Base-by-base conservation (phyloP, 2,329 filamentous ascomycete genomes). In the Colletotrichum neosansevieriae region DNA sequence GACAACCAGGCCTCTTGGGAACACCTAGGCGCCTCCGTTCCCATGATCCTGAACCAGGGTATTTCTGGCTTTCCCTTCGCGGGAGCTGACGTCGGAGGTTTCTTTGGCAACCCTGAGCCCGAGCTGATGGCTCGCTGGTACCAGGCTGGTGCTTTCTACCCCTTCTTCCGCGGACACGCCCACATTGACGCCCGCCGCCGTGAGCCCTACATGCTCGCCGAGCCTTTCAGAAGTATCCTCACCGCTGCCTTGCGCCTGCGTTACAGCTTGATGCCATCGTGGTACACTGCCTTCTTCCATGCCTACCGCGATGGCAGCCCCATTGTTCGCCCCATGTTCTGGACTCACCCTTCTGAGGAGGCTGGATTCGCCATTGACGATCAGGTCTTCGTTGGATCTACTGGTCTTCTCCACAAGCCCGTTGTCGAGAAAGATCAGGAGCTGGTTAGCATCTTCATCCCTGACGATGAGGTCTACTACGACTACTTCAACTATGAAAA, bases 261-360 rank as follows among this genome's bases (percentile, higher is more conserved):
- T 58, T 99, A 99, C 80, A 89, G 91, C 71, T 86, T 99, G 40
- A 86, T 99, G 45, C 96, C 96, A 32, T 89, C 93, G 1, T 98
- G 94, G 94, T 99, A 99, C 79, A 98, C 95, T 1, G 94, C 95
- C 9, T 99, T 99, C 85, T 94, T 95, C 76, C 90, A 97, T 75
- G 94, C 96, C 12, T 91, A 93, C 73, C 85, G 89, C 15, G 89
- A 93, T 54, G 95, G 94, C 45, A 92, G 90, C 63, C 96, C 96
- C 0, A 95, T 99, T 73, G 85, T 99, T 63, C 89, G 93, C 59
- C 95, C 96, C 10, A 94, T 98, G 82, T 97, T 94, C 82, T 98
- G 95, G 83, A 92, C 94, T 2, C 93, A 97, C 76, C 96, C 96
- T 0, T 83, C 86, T 0, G 94, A 97, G 72, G 95, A 98, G 78